phyloP scores from a whole-genome alignment of 306 rosid genomes.

The Rosa multiflora region DNA sequence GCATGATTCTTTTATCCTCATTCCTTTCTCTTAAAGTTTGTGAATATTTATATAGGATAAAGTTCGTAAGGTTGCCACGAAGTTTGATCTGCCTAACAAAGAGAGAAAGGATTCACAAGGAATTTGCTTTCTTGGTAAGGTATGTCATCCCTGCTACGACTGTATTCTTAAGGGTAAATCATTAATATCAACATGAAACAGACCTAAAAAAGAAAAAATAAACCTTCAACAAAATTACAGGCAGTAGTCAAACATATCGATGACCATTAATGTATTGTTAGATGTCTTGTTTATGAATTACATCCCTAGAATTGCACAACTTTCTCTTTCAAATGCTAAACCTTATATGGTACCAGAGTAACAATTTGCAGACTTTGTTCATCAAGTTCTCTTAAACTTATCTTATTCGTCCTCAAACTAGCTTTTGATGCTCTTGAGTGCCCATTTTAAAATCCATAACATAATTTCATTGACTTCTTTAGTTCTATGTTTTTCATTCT shows the following conservation, averaged over 20 bases:
- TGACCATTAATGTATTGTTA: neutral
- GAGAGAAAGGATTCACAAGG: constrained; percentile 97
- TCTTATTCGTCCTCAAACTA: neutral
- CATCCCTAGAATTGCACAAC: neutral
- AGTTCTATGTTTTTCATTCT: constrained; percentile 7
- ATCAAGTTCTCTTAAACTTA: neutral
- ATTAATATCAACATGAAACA: neutral
- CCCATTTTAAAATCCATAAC: constrained; percentile 7
- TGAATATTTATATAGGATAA: constrained; percentile 57
- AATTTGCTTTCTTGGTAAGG: constrained; percentile 98
- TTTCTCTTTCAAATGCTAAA: constrained; percentile 8
- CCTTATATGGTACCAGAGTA: neutral
- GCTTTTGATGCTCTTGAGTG: neutral
- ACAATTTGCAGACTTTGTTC: neutral
- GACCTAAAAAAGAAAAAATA: no score
- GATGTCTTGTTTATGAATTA: neutral
- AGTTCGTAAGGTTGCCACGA: constrained; percentile 83
- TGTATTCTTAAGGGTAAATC: neutral
- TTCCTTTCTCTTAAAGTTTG: constrained; percentile 13
- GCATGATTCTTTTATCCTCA: neutral
- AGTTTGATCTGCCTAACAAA: constrained; percentile 82
- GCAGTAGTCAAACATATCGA: neutral
- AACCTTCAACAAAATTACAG: no score
- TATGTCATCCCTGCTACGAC: constrained; percentile 15
- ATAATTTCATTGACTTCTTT: neutral